These are phyloP conservation scores for apple (Malus domestica) DNA, from an alignment of 306 rosid species.

Conservation along the genomic window ASM211411v1 NC_041789.1:7438001-7438500, in stretches of 20 bases:
- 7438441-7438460: too few relatives aligned
- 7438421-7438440: too few relatives aligned
- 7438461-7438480: too few relatives aligned
- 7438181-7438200: slow-evolving; percentile 21
- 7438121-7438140: slow-evolving; percentile 5
- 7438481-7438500: too few relatives aligned
- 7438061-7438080: background rate
- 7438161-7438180: slow-evolving; percentile 10
- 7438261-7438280: slow-evolving; percentile 29
- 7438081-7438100: slow-evolving; percentile 67
- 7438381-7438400: too few relatives aligned
- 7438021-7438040: background rate
- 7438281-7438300: slow-evolving; percentile 33
- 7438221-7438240: slow-evolving; percentile 11
- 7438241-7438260: slow-evolving; percentile 34
- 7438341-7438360: background rate
- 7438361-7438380: too few relatives aligned
- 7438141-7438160: slow-evolving; percentile 18
- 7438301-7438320: slow-evolving; percentile 22
- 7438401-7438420: too few relatives aligned
- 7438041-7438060: slow-evolving; percentile 33
- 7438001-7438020: background rate
- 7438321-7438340: slow-evolving; percentile 17
- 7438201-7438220: background rate
- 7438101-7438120: slow-evolving; percentile 17